phyloP scores from a whole-genome alignment of 768 basidiomycete genomes.

The Mycena filopes region DNA sequence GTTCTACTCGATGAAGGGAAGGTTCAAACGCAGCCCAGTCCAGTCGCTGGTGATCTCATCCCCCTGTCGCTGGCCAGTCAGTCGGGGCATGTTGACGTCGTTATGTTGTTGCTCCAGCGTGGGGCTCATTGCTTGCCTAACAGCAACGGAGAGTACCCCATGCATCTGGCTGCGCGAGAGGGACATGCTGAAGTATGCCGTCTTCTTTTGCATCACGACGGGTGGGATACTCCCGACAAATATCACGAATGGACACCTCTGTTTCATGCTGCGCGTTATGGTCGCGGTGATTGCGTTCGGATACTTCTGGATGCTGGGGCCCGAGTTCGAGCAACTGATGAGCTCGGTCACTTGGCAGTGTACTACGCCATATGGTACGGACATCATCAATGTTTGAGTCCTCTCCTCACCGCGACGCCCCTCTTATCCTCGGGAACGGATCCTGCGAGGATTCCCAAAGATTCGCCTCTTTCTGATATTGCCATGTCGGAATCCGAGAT shows the following conservation, averaged over 20 bases:
- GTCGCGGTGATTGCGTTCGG: slow-evolving; percentile 76
- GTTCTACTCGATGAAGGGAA: slow-evolving; percentile 82
- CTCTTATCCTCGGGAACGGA: slow-evolving; percentile 41
- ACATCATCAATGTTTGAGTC: slow-evolving; percentile 73
- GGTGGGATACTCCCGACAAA: slow-evolving; percentile 91
- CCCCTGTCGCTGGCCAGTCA: slow-evolving; percentile 93
- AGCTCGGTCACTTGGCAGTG: slow-evolving; percentile 83
- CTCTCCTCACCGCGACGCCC: slow-evolving; percentile 62
- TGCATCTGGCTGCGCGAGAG: slow-evolving; percentile 94
- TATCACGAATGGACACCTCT: slow-evolving; percentile 99
- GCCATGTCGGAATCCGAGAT: slow-evolving; percentile 71
- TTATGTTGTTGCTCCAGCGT: slow-evolving; percentile 76
- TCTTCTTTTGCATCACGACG: slow-evolving; percentile 77
- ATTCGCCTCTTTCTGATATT: slow-evolving; percentile 53
- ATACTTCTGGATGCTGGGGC: slow-evolving; percentile 86
- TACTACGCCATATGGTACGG: slow-evolving; percentile 99
- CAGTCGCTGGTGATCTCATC: slow-evolving; percentile 74
- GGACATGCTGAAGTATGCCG: slow-evolving; percentile 90
- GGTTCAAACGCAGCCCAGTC: slow-evolving; percentile 68
- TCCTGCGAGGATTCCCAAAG: slow-evolving; percentile 37
- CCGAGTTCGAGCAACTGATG: slow-evolving; percentile 81
- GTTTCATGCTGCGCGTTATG: slow-evolving; percentile 93
- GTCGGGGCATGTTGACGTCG: slow-evolving; percentile 87
- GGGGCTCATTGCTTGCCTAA: slow-evolving; percentile 87
- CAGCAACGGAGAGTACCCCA: slow-evolving; percentile 95